A percentile compares a stretch with the other conserved stretches of the same genome.
Conservation (phyloP, 257 asterid genomes). For the Gynochthodes officinalis region DNA sequence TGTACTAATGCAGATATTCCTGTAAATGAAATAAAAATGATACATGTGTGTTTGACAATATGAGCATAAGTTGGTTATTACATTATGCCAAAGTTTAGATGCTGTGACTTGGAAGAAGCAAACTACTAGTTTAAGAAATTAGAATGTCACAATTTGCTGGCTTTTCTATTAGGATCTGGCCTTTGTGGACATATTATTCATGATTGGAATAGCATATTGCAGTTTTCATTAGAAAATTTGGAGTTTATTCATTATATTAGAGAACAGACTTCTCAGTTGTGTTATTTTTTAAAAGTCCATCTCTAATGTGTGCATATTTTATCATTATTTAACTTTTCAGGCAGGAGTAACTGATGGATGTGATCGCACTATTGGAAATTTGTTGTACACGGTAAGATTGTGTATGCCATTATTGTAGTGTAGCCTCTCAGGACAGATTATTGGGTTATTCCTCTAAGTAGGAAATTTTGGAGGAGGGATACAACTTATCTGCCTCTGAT, state of each 20-base stretch:
- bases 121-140: not conserved
- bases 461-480: not conserved
- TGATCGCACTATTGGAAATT: slow-evolving; percentile 76
- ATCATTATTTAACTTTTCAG: slow-evolving; percentile 34
- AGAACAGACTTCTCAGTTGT: not conserved
- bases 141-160: not conserved
- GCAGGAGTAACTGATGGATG: slow-evolving; percentile 77
- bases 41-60: not conserved
- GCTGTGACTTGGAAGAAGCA: not conserved
- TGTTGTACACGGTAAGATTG: slow-evolving; percentile 66
- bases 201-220: not conserved
- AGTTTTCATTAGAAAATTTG: not conserved
- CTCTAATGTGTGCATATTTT: not conserved
- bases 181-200: not conserved
- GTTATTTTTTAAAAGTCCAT: not conserved
- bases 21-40: not conserved
- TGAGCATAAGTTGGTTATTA: not conserved
- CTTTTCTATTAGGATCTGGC: not conserved
- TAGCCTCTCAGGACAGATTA: not conserved
- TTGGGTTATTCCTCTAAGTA: not conserved
- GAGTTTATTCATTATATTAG: too few relatives aligned
- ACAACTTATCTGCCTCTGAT: not conserved
- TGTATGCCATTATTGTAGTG: slow-evolving; percentile 4
- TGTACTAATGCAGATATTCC: not conserved
- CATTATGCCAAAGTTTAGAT: not conserved